Conservation (phyloP, 1,284 basidiomycete genomes). For the Meira nashicola region DNA sequence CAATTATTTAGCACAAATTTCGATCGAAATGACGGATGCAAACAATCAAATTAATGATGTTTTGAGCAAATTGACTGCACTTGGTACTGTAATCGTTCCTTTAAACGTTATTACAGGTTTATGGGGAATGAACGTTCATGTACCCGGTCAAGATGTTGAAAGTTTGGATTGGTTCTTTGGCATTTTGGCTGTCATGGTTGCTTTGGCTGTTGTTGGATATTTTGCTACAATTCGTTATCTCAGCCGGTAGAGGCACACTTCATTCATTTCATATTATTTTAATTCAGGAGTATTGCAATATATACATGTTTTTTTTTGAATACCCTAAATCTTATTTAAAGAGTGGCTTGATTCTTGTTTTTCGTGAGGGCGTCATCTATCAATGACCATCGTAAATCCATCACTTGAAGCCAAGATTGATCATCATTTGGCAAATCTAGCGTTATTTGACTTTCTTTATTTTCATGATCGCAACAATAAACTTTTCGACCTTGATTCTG, state of each 20-base stretch:
- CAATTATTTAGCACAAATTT: slow-evolving; percentile 61
- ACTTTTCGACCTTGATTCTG: too few relatives aligned
- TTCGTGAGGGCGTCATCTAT: too few relatives aligned
- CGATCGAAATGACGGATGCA: slow-evolving; percentile 69
- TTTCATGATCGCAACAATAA: too few relatives aligned
- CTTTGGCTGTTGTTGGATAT: slow-evolving; percentile 47
- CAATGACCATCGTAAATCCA: too few relatives aligned
- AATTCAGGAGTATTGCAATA: neutral
- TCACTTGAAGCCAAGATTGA: too few relatives aligned
- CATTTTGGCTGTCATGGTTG: slow-evolving; percentile 45
- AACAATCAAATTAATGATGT: slow-evolving; percentile 99
- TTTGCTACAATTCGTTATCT: slow-evolving; percentile 49
- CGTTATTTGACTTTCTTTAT: too few relatives aligned
- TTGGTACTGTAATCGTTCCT: slow-evolving; percentile 78
- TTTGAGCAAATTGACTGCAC: slow-evolving; percentile 91
- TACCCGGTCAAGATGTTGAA: slow-evolving; percentile 42
- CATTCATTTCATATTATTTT: neutral
- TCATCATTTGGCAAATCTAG: too few relatives aligned
- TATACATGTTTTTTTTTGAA: neutral
- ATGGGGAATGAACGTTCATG: slow-evolving; percentile 53
- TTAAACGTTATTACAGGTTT: slow-evolving; percentile 48
- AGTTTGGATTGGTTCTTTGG: slow-evolving; percentile 49
- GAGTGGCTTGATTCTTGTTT: neutral
- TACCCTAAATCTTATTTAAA: neutral
- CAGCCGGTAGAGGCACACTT: slow-evolving; percentile 12